These are phyloP conservation scores for Globisporangium takayamanum DNA, from an alignment of 352 stramenopile genomes.

Conservation along the genomic window DNA sequence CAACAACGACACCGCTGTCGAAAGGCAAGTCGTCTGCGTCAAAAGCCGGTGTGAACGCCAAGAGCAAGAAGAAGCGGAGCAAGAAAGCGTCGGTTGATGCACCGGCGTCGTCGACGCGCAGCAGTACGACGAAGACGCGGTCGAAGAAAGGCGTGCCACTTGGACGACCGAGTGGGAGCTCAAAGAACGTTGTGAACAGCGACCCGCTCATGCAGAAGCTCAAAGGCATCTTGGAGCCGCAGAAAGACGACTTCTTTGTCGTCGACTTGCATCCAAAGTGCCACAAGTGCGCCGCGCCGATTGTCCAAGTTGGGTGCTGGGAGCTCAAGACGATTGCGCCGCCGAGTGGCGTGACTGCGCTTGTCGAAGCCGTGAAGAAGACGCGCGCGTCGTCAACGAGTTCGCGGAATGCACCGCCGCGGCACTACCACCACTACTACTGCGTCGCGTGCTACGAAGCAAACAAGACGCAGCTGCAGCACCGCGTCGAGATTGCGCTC, in stretches of 20 bases:
- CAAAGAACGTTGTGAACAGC: constrained; percentile 74
- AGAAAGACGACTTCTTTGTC: constrained; percentile 99
- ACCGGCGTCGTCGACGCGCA: constrained; percentile 36
- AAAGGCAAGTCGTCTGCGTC: constrained; percentile 13
- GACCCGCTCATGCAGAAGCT: constrained; percentile 98
- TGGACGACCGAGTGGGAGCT: constrained; percentile 33
- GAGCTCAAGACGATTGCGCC: constrained; percentile 67
- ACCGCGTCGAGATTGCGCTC: constrained; percentile 64
- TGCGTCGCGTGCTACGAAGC: constrained; percentile 59
- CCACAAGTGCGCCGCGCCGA: constrained; percentile 84
- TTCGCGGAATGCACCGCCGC: constrained; percentile 53
- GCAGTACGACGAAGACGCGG: constrained; percentile 60
- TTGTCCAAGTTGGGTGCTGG: constrained; percentile 85
- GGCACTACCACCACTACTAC: constrained; percentile 84
- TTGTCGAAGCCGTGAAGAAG: constrained; percentile 80
- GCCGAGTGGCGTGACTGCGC: constrained; percentile 55
- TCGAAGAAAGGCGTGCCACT: constrained; percentile 53
- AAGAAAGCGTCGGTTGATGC: constrained; percentile 65
- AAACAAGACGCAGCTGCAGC: constrained; percentile 69
- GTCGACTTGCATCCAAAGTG: constrained; percentile 90
- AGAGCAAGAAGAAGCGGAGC: constrained; percentile 77
- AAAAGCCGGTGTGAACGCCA: constrained; percentile 22
- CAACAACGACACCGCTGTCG: constrained; percentile 2
- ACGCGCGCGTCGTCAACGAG: constrained; percentile 51
- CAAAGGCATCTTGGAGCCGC: constrained; percentile 96